Evolutionary conservation across 2,329 filamentous ascomycete species (phyloP).

Genomic region (Ophiostoma sp.): DNA sequence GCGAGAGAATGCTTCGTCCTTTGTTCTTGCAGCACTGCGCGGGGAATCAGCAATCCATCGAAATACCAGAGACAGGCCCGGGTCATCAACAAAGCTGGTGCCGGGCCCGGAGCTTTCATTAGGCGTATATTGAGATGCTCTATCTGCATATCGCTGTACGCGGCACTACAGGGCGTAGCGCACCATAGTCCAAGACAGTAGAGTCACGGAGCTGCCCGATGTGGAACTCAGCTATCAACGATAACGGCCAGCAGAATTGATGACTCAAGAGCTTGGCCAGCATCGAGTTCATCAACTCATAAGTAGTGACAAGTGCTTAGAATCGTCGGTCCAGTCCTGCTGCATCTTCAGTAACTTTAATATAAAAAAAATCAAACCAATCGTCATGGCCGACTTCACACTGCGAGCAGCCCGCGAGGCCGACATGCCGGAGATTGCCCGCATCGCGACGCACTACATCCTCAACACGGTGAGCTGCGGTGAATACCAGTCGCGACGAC

Average conservation of each 20-base stretch:
- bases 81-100: neutral
- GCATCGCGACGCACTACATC: slow-evolving; percentile 19
- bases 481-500: neutral
- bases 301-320: too few species aligned
- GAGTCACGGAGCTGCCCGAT: neutral
- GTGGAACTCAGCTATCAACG: neutral
- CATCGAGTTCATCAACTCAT: too few species aligned
- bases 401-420: slow-evolving; percentile 18
- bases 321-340: too few species aligned
- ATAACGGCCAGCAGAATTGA: neutral
- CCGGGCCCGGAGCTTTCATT: neutral
- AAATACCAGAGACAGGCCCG: neutral
- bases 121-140: too few species aligned
- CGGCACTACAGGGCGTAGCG: neutral
- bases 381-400: neutral
- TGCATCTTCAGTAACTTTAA: neutral
- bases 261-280: neutral
- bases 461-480: slow-evolving; percentile 13
- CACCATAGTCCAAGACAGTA: neutral
- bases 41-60: neutral
- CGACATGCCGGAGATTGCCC: slow-evolving; percentile 17
- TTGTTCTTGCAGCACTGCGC: neutral
- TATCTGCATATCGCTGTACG: neutral
- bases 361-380: neutral
- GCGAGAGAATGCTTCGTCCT: neutral